Base-by-base conservation (phyloP, 257 asterid genomes). In the Phtheirospermum japonicum region DNA sequence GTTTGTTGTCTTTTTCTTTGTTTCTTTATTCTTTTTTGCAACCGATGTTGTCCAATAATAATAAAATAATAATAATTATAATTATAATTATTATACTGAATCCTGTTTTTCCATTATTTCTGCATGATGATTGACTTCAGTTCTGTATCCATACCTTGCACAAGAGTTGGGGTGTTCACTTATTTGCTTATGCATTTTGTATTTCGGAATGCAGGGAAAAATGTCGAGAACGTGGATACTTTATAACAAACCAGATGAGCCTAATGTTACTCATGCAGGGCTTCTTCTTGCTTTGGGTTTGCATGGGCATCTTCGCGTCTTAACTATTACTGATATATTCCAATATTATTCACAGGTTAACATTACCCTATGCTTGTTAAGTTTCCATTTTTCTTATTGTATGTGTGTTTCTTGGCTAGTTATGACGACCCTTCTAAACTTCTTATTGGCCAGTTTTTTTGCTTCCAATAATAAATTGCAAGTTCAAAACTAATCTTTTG, bases 241-340 rank as follows among this genome's bases (percentile, higher is more conserved):
- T 40, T 92, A 92, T 70, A 92, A 92, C 83, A 92, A 85, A 75
- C 99, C 99, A 11, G 96, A 87, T 63, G 99, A 85, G 73, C 99
- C 99, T 34, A 83, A 80, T 78, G 96, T 82, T 74, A 77, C 83
- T 73, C 99, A 92, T 75, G 99, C 96, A 12, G 99, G 99, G 34
- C 94, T 92, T 68, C 96, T 92, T 56, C 89, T 92, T 68, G 96
- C 97, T 70, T 76, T 92, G 86, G 99, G 99, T 66, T 80, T 92
- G 76, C 96, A 89, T 75, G 97, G 99, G 56, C 96, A 92, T 77
- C 99, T 92, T 70, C 77, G 83, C 20, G 95, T 82, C 30, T 77
- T 92, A 55, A 77, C 80, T 69, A 80, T 85, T 71, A 69, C 97
- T 0, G 99, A 92, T 75, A 87, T 92, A 68, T 92, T 75, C 79